Conservation (phyloP, 2,329 filamentous ascomycete species). For the Chaetothyriales sp. region DNA sequence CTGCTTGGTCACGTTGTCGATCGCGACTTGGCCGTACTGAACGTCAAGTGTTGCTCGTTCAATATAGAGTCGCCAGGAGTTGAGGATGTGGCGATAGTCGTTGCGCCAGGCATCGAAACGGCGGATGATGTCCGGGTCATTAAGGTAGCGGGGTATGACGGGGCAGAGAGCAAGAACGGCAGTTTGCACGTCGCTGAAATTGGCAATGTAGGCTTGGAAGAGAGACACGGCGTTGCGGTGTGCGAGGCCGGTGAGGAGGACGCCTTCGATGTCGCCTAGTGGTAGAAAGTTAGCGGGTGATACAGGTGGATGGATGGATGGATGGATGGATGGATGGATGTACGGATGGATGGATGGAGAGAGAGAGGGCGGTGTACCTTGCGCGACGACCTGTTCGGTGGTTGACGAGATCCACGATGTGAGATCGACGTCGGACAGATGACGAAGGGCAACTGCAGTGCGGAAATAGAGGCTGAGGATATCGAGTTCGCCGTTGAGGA, state of each 20-base stretch:
- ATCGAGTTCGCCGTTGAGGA: conserved; percentile 31
- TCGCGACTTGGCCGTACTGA: conserved; percentile 40
- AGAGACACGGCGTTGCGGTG: conserved; percentile 42
- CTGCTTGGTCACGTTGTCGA: conserved; percentile 34
- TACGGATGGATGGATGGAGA: too few relatives aligned
- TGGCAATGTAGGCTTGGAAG: conserved; percentile 46
- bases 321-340: too few relatives aligned
- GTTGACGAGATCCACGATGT: conserved; percentile 42
- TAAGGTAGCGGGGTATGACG: conserved; percentile 45
- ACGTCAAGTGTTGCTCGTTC: conserved; percentile 48
- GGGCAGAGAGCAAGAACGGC: conserved; percentile 41
- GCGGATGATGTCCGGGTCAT: conserved; percentile 37
- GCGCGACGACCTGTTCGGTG: conserved; percentile 36
- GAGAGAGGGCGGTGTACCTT: conserved; percentile 9
- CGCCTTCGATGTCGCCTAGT: conserved; percentile 45
- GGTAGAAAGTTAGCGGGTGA: neutral
- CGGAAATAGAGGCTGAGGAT: conserved; percentile 48
- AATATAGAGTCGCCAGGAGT: conserved; percentile 47
- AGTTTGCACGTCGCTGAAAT: conserved; percentile 49
- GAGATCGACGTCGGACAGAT: conserved; percentile 33
- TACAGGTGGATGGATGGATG: neutral
- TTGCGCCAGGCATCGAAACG: conserved; percentile 49
- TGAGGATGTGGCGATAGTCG: conserved; percentile 47
- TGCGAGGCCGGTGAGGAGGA: conserved; percentile 48
- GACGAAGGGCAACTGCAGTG: conserved; percentile 46